Percentiles rank a stretch among this genome's conserved stretches.
phyloP scores from a whole-genome alignment of 2,329 filamentous ascomycete species.

The Diaporthe helianthi region DNA sequence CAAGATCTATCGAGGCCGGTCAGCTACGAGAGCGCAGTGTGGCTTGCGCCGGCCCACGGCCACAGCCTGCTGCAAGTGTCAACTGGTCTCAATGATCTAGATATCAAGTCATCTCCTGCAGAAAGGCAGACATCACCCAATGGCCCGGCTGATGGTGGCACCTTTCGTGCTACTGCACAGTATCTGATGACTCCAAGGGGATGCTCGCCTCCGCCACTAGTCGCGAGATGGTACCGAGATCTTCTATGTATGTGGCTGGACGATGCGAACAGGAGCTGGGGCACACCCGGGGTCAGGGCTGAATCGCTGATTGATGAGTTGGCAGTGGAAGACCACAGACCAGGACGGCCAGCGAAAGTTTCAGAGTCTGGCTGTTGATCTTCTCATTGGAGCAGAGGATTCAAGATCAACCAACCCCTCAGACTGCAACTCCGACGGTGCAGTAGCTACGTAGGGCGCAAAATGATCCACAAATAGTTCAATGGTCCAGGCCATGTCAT shows the following conservation, averaged over 20 bases:
- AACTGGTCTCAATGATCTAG: too few species aligned
- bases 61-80: conserved; percentile 7
- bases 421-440: conserved; percentile 12
- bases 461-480: conserved; percentile 1
- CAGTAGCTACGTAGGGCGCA: background rate
- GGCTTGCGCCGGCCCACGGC: conserved; percentile 5
- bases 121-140: conserved; percentile 1
- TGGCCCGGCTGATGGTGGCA: background rate
- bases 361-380: conserved; percentile 7
- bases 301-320: conserved; percentile 17
- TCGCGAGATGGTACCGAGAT: background rate
- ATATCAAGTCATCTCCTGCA: conserved; percentile 13
- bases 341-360: background rate
- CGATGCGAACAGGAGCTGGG: conserved; percentile 10
- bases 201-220: conserved; percentile 4
- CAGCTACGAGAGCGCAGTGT: background rate
- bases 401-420: conserved; percentile 17
- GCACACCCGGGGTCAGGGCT: background rate
- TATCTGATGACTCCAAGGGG: background rate
- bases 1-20: background rate
- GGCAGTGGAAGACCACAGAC: conserved; percentile 10
- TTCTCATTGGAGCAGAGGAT: conserved; percentile 25
- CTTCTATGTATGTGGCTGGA: conserved; percentile 4
- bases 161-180: background rate
- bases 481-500: conserved; percentile 1